A percentile compares a stretch with the other conserved stretches of the same genome.
Conservation (phyloP, 1,284 basidiomycete genomes). For the Leccinum subrobustum region DNA sequence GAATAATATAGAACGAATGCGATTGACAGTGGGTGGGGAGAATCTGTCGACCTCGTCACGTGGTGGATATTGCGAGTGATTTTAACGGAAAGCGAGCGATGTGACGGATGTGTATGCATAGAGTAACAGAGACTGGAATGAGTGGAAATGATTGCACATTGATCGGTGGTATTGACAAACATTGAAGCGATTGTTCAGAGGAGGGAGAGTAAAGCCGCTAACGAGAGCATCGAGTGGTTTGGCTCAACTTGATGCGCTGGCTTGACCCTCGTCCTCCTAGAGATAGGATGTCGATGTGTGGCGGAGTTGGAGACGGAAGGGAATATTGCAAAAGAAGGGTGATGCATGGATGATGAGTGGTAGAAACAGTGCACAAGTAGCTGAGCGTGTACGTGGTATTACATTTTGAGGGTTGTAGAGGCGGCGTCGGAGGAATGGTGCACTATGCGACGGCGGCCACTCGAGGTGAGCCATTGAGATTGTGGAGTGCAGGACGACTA, state of each 20-base stretch:
- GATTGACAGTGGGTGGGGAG: conserved; percentile 35
- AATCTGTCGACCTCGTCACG: conserved; percentile 45
- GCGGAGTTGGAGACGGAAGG: conserved; percentile 47
- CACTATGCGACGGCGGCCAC: conserved; percentile 56
- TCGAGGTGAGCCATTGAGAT: conserved; percentile 47
- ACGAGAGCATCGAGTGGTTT: conserved; percentile 25
- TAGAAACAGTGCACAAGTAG: conserved; percentile 58
- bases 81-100: conserved; percentile 41
- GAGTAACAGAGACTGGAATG: conserved; percentile 46
- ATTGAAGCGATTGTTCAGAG: conserved; percentile 23
- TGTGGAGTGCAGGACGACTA: conserved; percentile 71
- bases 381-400: conserved; percentile 62
- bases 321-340: conserved; percentile 62
- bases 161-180: conserved; percentile 33
- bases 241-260: conserved; percentile 19
- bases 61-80: conserved; percentile 35
- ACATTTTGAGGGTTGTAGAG: conserved; percentile 65
- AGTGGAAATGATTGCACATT: conserved; percentile 47
- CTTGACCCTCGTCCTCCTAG: conserved; percentile 28
- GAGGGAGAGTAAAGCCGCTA: conserved; percentile 31
- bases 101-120: conserved; percentile 48
- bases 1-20: conserved; percentile 71
- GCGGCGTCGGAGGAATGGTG: conserved; percentile 11
- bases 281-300: conserved; percentile 47
- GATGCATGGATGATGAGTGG: conserved; percentile 75